Conservation (phyloP, 768 basidiomycete species). For the Auricularia sp. region DNA sequence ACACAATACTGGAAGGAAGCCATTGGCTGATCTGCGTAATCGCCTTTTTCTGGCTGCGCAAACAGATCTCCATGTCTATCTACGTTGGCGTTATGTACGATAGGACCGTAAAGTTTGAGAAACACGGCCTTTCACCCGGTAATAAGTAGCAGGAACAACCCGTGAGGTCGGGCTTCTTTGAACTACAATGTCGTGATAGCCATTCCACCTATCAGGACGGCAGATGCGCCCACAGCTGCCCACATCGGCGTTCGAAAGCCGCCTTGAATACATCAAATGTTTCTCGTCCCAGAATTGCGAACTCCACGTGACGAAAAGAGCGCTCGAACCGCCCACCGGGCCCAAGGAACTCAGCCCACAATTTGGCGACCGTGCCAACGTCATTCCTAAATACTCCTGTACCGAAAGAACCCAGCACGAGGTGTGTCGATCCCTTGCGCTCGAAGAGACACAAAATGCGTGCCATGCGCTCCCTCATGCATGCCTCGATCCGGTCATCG, state of each 20-base stretch:
- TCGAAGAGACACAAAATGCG: constrained; percentile 59
- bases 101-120: no score
- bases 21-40: no score
- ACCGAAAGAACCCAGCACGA: constrained; percentile 68
- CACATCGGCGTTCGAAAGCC: constrained; percentile 18
- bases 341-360: constrained; percentile 55
- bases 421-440: constrained; percentile 41
- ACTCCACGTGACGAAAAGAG: constrained; percentile 53
- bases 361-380: constrained; percentile 43
- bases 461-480: constrained; percentile 64
- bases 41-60: no score
- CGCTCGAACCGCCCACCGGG: constrained; percentile 38
- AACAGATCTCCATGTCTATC: no score
- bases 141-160: no score
- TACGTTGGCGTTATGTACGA: no score
- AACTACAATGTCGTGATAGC: no score
- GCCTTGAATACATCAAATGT: constrained; percentile 36
- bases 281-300: constrained; percentile 49
- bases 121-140: no score
- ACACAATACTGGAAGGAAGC: no score
- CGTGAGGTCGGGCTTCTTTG: no score
- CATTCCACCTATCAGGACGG: not conserved
- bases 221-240: not conserved
- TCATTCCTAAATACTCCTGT: constrained; percentile 69
- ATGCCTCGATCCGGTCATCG: constrained; percentile 34